Conservation (phyloP, 495 filamentous ascomycete genomes). For the Penicillium coffeae region DNA sequence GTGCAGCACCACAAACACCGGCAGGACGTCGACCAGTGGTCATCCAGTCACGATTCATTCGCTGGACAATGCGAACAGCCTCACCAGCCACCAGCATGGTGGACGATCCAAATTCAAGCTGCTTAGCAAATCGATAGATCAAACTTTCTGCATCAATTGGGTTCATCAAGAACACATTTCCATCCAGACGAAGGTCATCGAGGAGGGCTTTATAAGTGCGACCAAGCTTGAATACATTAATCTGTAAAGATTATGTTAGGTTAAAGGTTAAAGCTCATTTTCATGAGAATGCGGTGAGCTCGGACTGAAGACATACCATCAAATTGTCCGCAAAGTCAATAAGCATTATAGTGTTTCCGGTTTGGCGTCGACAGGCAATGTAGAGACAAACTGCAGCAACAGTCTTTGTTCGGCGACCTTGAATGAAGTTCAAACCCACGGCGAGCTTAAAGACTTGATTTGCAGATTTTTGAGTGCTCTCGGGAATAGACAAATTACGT, state of each 20-base stretch:
- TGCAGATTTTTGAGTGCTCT: constrained; percentile 57
- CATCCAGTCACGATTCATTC: constrained; percentile 97
- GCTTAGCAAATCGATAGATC: constrained; percentile 81
- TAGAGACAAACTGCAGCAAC: constrained; percentile 87
- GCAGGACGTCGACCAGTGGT: constrained; percentile 86
- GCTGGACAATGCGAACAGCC: constrained; percentile 76
- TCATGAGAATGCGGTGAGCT: too few relatives aligned
- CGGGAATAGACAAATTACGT: constrained; percentile 51
- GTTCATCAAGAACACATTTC: constrained; percentile 48
- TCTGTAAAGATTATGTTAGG: constrained; percentile 14
- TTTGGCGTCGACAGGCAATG: constrained; percentile 70
- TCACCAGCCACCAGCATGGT: constrained; percentile 80
- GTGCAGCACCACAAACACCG: constrained; percentile 88
- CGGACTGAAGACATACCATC: constrained; percentile 32
- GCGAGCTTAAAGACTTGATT: constrained; percentile 75
- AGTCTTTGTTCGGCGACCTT: constrained; percentile 78
- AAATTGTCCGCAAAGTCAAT: constrained; percentile 92
- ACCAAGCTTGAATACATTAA: constrained; percentile 90
- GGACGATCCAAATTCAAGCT: constrained; percentile 78
- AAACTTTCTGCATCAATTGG: constrained; percentile 77
- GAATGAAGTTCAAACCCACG: constrained; percentile 69
- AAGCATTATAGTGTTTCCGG: constrained; percentile 65
- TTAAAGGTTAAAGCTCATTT: too few relatives aligned
- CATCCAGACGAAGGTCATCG: constrained; percentile 54
- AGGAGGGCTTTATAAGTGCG: constrained; percentile 75